Evolutionary conservation across 208 protist species (phyloP).

Genomic region (Acanthamoeba castellanii): DNA sequence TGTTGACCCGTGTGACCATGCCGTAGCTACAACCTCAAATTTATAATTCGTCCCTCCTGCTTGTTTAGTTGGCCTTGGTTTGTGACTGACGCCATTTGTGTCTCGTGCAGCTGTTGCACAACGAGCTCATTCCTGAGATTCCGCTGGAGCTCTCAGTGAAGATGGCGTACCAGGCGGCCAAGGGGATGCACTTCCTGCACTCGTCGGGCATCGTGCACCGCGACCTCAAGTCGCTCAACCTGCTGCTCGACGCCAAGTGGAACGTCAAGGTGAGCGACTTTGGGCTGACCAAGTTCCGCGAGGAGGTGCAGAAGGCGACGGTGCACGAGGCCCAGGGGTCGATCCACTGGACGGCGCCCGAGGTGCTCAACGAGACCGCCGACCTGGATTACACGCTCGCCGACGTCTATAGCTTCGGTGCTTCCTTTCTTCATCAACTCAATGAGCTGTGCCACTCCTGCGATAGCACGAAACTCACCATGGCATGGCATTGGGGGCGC

Average conservation of each 20-base stretch:
- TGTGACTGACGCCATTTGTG: too few species aligned
- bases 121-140: slow-evolving; percentile 23
- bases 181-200: slow-evolving; percentile 69
- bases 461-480: too few species aligned
- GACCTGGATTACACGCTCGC: slow-evolving; percentile 2
- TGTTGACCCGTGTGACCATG: neutral
- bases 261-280: slow-evolving; percentile 56
- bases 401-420: slow-evolving; percentile 68
- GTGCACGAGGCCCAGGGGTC: neutral
- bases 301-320: slow-evolving; percentile 38
- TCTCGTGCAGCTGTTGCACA: neutral
- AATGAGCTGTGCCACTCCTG: too few species aligned
- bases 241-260: slow-evolving; percentile 61
- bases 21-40: neutral
- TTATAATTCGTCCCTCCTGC: too few species aligned
- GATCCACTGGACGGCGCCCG: slow-evolving; percentile 9
- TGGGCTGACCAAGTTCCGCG: slow-evolving; percentile 37
- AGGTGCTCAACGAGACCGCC: slow-evolving; percentile 20
- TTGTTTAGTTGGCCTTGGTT: too few species aligned
- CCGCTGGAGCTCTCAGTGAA: slow-evolving; percentile 1
- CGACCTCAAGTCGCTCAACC: slow-evolving; percentile 58
- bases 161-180: slow-evolving; percentile 49
- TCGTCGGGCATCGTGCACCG: slow-evolving; percentile 65
- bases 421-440: too few species aligned
- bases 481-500: too few species aligned